These are phyloP conservation scores for Prunus salicina DNA, from an alignment of 306 rosid genomes.

Conservation along the genomic window DNA sequence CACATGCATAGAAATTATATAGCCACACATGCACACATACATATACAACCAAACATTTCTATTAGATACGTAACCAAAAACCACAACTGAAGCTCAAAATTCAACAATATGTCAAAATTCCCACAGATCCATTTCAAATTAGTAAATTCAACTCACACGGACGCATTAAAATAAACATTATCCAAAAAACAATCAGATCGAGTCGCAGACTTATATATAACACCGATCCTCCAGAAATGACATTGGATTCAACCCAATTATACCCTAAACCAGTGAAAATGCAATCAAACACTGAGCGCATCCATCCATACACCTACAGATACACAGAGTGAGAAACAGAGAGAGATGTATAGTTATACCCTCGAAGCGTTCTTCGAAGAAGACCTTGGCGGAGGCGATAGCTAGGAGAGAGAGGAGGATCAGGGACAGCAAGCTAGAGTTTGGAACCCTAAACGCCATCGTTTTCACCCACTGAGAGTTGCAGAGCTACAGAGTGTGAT, in stretches of 20 bases:
- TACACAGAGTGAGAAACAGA: not conserved
- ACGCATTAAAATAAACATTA: not conserved
- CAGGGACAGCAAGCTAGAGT: slow-evolving; percentile 63
- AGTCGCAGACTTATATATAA: slow-evolving; percentile 14
- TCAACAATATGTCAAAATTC: not conserved
- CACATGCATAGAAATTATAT: not conserved
- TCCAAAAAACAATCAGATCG: slow-evolving; percentile 33
- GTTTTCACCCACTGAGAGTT: slow-evolving; percentile 15
- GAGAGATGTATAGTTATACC: slow-evolving; percentile 43
- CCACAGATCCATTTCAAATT: slow-evolving; percentile 42
- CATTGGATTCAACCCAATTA: slow-evolving; percentile 4
- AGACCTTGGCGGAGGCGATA: slow-evolving; percentile 72
- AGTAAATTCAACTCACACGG: slow-evolving; percentile 20
- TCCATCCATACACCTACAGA: slow-evolving; percentile 1
- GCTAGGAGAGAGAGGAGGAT: slow-evolving; percentile 55
- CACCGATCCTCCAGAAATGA: slow-evolving; percentile 25
- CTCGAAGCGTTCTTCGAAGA: slow-evolving; percentile 91
- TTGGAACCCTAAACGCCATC: slow-evolving; percentile 74
- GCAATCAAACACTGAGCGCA: slow-evolving; percentile 25
- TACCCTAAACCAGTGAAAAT: slow-evolving; percentile 17
- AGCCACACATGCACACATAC: not conserved
- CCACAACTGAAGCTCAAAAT: not conserved
- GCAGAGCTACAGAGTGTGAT: slow-evolving; percentile 24
- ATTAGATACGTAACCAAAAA: not conserved
- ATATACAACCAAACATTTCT: not conserved